A percentile compares a stretch with the other conserved stretches of the same genome.
Evolutionary conservation across 2,329 filamentous ascomycete species (phyloP).

Genomic region (Knufia petricola): DNA sequence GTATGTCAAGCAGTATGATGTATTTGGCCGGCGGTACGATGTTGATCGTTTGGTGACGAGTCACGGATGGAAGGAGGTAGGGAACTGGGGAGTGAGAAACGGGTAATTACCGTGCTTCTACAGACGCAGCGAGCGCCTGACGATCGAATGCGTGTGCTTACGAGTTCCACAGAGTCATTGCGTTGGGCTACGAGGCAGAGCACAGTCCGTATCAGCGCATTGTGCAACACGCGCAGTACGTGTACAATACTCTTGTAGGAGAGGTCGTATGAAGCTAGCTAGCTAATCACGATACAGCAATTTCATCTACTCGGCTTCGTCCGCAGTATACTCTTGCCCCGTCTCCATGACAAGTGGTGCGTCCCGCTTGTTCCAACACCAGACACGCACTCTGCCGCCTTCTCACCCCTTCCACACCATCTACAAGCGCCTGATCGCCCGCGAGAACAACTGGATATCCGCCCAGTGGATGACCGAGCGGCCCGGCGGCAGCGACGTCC

Average conservation of each 20-base stretch:
- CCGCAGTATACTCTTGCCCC: constrained; percentile 24
- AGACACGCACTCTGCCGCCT: constrained; percentile 13
- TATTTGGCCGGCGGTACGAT: constrained; percentile 36
- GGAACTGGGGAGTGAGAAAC: constrained; percentile 28
- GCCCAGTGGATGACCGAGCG: constrained; percentile 34
- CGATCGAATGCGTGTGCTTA: too few relatives aligned
- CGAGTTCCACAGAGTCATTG: constrained; percentile 23
- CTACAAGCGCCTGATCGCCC: constrained; percentile 12
- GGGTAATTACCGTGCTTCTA: constrained; percentile 21
- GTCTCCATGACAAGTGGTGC: constrained; percentile 26
- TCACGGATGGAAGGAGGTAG: constrained; percentile 26
- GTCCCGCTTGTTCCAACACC: constrained; percentile 19
- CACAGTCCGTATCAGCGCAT: constrained; percentile 22
- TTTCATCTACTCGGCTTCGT: constrained; percentile 24
- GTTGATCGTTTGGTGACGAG: constrained; percentile 47
- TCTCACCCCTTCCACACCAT: constrained; percentile 21
- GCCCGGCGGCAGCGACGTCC: constrained; percentile 29
- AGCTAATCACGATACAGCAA: constrained; percentile 19
- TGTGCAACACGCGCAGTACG: constrained; percentile 26
- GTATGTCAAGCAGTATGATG: constrained; percentile 7
- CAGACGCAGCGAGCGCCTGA: background rate
- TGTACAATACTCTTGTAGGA: background rate
- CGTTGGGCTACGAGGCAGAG: constrained; percentile 23
- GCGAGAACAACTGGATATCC: constrained; percentile 36
- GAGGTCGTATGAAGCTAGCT: background rate